These are phyloP conservation scores for Apiospora phragmitis DNA, from an alignment of 2,329 filamentous ascomycete species.

Conservation along the genomic window DNA sequence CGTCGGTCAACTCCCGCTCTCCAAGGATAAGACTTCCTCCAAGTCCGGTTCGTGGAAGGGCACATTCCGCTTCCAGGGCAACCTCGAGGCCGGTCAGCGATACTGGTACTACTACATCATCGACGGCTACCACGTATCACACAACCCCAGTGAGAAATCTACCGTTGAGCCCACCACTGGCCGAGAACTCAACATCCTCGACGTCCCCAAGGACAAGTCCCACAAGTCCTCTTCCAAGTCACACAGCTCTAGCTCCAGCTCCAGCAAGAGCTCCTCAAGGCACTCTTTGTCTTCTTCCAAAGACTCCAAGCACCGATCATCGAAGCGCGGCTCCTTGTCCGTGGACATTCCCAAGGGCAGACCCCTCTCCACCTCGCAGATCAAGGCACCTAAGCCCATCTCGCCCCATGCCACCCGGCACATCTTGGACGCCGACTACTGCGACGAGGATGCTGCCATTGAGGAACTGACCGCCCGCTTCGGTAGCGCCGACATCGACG, in stretches of 20 bases:
- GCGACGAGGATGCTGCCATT: constrained; percentile 67
- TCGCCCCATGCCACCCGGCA: constrained; percentile 84
- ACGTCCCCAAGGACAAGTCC: constrained; percentile 66
- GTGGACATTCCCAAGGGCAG: constrained; percentile 83
- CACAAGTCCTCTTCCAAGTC: constrained; percentile 45
- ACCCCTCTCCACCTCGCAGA: constrained; percentile 83
- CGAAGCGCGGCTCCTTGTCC: constrained; percentile 50
- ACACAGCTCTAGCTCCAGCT: constrained; percentile 40
- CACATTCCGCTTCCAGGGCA: constrained; percentile 93
- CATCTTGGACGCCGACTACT: constrained; percentile 82
- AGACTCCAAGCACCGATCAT: constrained; percentile 45
- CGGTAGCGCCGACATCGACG: constrained; percentile 58
- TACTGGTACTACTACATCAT: constrained; percentile 99
- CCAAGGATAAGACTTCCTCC: constrained; percentile 78
- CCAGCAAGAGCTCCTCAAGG: constrained; percentile 42
- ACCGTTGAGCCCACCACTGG: constrained; percentile 95
- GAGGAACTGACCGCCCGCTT: constrained; percentile 81
- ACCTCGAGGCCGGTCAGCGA: constrained; percentile 82
- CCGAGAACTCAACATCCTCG: constrained; percentile 96
- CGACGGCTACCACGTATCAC: constrained; percentile 96
- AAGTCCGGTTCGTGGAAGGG: constrained; percentile 94
- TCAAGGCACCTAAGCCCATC: constrained; percentile 86
- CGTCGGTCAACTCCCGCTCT: constrained; percentile 88
- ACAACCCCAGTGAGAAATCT: constrained; percentile 88
- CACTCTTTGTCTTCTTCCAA: constrained; percentile 39